Base-by-base conservation (phyloP, 1,139 yeast species). In the Candida buenavistaensis region DNA sequence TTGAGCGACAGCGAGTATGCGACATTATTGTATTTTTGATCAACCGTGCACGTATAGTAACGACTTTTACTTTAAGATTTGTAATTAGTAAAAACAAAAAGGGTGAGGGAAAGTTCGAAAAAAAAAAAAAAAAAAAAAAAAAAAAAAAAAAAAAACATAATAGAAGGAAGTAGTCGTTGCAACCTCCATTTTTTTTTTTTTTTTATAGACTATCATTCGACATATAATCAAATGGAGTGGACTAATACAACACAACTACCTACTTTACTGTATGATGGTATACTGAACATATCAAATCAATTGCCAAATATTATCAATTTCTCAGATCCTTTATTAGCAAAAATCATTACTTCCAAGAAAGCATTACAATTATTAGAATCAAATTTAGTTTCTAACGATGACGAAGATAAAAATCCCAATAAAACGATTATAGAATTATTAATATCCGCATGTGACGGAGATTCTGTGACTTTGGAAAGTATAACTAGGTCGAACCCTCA, bases 361-460 rank as follows among this genome's bases (percentile, higher is more conserved):
- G 72, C 74, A 3, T 45, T 75, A 20, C 62, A 55, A 36, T 35
- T 48, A 23, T 36, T 51, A 7, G 64, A 58, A 31, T 36, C 45
- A 19, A 37, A 43, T 29, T 33, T 34, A 31, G 26, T 32, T 11
- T 25, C 34, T 3, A 39, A 16, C n/a, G 35, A 17, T 20, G 9
- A 10, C 11, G 36, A 27, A 14, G 36, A 21, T n/a, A 38, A 42
- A 26, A 11, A 19, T 8, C 39, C 28, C 32, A 43, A 42, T 8
- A 50, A 45, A 36, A 37, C 49, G n/a, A 31, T 40, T n/a, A 43
- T 54, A n/a, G 55, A 64, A 38, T 45, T 75, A 19, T 62, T 74
- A 38, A 51, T 71, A 12, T 75, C 80, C 0, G 68, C 78, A 19
- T 64, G 78, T 22, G 72, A 76, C 27, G 81, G 80, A 7, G 83